phyloP scores from a whole-genome alignment of 495 filamentous ascomycete species.

The Niebla homalea region DNA sequence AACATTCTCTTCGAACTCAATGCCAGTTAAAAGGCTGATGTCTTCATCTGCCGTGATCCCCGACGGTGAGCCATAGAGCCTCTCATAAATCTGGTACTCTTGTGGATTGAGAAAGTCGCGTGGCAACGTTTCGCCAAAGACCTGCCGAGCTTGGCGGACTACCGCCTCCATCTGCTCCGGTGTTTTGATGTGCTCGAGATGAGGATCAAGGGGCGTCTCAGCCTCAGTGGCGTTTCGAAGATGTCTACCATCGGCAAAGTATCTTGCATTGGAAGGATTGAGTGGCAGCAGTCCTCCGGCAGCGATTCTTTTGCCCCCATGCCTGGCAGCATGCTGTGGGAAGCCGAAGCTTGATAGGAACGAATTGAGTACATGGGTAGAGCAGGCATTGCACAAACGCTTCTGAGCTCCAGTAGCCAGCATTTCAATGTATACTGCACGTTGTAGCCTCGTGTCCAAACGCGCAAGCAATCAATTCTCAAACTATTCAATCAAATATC shows the following conservation, averaged over 20 bases:
- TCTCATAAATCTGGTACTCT: conserved; percentile 63
- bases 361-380: neutral
- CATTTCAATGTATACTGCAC: neutral
- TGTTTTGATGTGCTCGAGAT: neutral
- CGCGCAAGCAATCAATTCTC: too few species aligned
- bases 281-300: neutral
- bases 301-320: neutral
- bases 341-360: conserved; percentile 10
- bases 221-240: neutral
- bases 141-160: conserved; percentile 54
- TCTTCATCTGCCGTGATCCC: conserved; percentile 44
- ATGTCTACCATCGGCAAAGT: neutral
- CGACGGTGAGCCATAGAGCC: conserved; percentile 62
- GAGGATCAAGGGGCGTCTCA: neutral
- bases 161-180: conserved; percentile 36
- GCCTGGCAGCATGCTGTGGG: neutral
- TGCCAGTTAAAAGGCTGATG: conserved; percentile 33
- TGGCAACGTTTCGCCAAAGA: conserved; percentile 67
- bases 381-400: conserved; percentile 11
- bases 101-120: conserved; percentile 52
- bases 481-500: too few species aligned
- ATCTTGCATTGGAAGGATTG: neutral
- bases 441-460: too few species aligned
- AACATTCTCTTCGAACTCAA: conserved; percentile 22
- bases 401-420: neutral